Evolutionary conservation across 805 yeast genomes (phyloP).

Genomic region (Suhomyces tanzawaensis): DNA sequence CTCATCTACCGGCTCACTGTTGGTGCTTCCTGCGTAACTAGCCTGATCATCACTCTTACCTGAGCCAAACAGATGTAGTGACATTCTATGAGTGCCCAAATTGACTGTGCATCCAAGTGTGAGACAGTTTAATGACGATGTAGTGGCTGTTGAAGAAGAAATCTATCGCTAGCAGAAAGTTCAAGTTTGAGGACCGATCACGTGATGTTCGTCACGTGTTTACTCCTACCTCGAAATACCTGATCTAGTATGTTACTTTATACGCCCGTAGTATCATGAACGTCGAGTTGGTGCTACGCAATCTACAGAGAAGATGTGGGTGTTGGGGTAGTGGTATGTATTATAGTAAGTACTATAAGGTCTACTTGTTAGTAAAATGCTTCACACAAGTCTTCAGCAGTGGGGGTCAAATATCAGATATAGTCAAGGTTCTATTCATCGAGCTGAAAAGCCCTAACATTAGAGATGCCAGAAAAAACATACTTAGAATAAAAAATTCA

Average conservation of each 20-base stretch:
- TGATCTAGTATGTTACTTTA: no score
- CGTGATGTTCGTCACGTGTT: no score
- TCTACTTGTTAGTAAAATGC: neutral
- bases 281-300: no score
- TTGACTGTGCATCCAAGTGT: no score
- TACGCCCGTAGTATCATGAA: no score
- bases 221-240: no score
- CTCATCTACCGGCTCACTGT: constrained; percentile 1
- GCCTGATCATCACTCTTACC: neutral
- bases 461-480: constrained; percentile 92
- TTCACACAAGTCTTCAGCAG: neutral
- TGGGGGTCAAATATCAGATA: no score
- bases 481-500: constrained; percentile 34
- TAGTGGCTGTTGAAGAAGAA: no score
- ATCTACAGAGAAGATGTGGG: neutral
- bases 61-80: constrained; percentile 6
- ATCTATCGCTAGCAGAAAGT: no score
- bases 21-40: neutral
- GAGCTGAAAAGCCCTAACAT: constrained; percentile 77
- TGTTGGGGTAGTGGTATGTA: neutral
- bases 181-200: no score
- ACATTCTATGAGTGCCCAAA: no score
- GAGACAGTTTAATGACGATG: no score
- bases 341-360: neutral
- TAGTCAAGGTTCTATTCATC: constrained; percentile 75